Conservation (phyloP, 345 rosid species). For the Eucalyptus pauciflora region DNA sequence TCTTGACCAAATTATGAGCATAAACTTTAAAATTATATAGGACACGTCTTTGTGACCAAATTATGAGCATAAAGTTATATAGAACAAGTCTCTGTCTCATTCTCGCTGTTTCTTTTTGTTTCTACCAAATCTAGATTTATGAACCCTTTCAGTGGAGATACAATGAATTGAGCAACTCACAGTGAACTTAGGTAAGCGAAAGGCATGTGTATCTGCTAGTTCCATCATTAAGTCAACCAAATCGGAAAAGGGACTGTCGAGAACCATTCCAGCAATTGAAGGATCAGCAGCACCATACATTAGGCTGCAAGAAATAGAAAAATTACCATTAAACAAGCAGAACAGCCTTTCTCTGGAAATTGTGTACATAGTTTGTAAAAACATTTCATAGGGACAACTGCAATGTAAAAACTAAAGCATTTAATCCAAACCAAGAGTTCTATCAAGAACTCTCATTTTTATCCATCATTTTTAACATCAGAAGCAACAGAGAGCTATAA, state of each 20-base stretch:
- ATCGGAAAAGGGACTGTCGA: slow-evolving; percentile 42
- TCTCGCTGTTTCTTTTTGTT: not conserved
- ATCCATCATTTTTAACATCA: not conserved
- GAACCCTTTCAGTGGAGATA: not conserved
- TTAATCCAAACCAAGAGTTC: not conserved
- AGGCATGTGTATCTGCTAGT: slow-evolving; percentile 29
- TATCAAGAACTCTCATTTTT: not conserved
- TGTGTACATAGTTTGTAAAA: not conserved
- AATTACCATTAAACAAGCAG: slow-evolving; percentile 44
- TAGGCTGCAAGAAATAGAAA: slow-evolving; percentile 13
- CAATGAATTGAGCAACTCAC: not conserved
- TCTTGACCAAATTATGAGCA: not conserved
- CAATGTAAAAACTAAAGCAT: not conserved
- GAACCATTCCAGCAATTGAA: slow-evolving; percentile 44
- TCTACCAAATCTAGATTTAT: not conserved
- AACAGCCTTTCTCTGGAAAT: not conserved
- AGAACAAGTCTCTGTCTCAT: not conserved
- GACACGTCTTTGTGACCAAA: not conserved
- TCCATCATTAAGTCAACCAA: slow-evolving; percentile 47
- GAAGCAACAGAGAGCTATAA: not conserved
- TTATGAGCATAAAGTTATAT: not conserved
- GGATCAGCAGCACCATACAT: slow-evolving; percentile 46
- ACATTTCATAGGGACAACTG: not conserved
- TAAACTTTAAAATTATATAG: not conserved
- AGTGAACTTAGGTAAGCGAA: slow-evolving; percentile 40